Evolutionary conservation across 371 early-diverging fungal species (phyloP).

Genomic region (Mortierella sp.): DNA sequence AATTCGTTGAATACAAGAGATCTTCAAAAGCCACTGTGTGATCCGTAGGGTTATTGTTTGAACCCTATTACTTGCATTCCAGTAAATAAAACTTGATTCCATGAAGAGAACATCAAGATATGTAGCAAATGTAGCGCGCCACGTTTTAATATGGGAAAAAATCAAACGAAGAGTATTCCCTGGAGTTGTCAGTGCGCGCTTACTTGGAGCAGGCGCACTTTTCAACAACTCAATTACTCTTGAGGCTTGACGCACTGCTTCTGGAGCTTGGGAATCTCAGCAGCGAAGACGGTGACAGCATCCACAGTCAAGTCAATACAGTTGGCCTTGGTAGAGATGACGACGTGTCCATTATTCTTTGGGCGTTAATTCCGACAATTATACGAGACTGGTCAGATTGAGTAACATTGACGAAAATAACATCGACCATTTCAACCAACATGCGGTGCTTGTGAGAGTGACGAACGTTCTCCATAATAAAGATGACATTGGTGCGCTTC

Average conservation of each 20-base stretch:
- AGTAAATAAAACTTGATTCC: too few relatives aligned
- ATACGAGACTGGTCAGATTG: conserved; percentile 99
- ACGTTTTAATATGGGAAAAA: too few relatives aligned
- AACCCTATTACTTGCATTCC: too few relatives aligned
- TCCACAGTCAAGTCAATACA: conserved; percentile 99
- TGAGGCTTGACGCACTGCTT: conserved; percentile 98
- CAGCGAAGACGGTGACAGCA: conserved; percentile 98
- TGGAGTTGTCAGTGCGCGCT: too few relatives aligned
- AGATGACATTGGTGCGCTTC: conserved; percentile 99
- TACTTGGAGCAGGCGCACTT: conserved; percentile 80
- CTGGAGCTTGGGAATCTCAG: conserved; percentile 99
- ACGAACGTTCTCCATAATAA: conserved; percentile 99
- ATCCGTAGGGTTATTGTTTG: too few relatives aligned
- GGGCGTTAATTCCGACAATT: conserved; percentile 99
- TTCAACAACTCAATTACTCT: conserved; percentile 99
- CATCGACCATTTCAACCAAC: conserved; percentile 99
- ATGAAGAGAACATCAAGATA: too few relatives aligned
- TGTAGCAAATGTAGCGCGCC: too few relatives aligned
- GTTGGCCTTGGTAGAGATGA: conserved; percentile 99
- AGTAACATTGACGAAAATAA: conserved; percentile 99
- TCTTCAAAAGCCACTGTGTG: too few relatives aligned
- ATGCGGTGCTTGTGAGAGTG: conserved; percentile 92
- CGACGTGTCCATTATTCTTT: conserved; percentile 99
- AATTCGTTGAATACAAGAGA: background rate
- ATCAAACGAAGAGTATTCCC: too few relatives aligned